phyloP scores from a whole-genome alignment of 148 eudicot genomes.

The Amaranthus cruentus region DNA sequence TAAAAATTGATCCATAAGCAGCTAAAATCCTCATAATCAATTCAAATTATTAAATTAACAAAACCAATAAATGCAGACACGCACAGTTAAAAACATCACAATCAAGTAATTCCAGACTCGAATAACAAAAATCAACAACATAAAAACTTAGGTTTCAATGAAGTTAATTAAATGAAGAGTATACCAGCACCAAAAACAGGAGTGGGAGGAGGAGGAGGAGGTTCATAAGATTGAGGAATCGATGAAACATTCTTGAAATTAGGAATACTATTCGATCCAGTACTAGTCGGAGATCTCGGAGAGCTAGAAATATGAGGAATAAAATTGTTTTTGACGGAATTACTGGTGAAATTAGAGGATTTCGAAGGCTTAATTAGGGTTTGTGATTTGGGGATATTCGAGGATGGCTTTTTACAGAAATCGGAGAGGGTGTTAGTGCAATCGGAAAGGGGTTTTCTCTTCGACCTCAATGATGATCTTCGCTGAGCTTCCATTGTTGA shows the following conservation, averaged over 20 bases:
- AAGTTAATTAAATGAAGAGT: background rate
- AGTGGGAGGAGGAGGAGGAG: background rate
- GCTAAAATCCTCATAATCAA: too few relatives aligned
- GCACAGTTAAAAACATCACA: constrained; percentile 2
- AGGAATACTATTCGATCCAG: constrained; percentile 18
- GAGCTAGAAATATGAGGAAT: background rate
- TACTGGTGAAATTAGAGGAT: background rate
- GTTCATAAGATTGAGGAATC: background rate
- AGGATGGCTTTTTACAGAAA: constrained; percentile 7
- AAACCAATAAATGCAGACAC: background rate
- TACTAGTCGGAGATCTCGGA: background rate
- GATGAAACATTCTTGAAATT: background rate
- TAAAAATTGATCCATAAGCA: background rate
- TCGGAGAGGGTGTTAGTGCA: constrained; percentile 13
- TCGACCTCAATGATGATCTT: background rate
- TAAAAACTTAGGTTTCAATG: background rate
- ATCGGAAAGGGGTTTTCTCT: constrained; percentile 28
- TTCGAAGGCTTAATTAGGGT: constrained; percentile 8
- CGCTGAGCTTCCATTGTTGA: constrained; percentile 7
- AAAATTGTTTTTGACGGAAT: background rate
- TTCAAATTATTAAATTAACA: too few relatives aligned
- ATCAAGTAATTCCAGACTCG: background rate
- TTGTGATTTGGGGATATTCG: background rate
- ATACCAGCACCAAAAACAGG: constrained; percentile 17
- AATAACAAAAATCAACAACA: background rate